Percentiles rank a stretch among this genome's conserved stretches.
Evolutionary conservation across 257 asterid species (phyloP).

Genomic region (Przewalskia tangutica): DNA sequence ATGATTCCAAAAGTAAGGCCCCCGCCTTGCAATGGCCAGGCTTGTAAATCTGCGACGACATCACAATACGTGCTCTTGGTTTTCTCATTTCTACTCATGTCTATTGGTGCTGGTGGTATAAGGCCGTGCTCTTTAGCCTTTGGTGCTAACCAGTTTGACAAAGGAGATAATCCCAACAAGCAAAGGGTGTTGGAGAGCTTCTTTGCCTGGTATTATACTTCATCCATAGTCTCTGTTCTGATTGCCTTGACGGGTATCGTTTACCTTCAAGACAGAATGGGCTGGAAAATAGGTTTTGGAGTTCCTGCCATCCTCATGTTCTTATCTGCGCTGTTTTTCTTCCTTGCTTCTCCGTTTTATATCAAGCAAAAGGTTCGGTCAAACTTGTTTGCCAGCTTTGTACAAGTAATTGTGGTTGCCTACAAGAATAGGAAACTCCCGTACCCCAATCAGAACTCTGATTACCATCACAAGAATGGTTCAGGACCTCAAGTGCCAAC

Average conservation of each 20-base stretch:
- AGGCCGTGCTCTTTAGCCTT: conserved; percentile 59
- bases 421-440: conserved; percentile 30
- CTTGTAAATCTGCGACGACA: conserved; percentile 29
- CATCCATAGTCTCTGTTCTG: conserved; percentile 33
- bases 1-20: conserved; percentile 44
- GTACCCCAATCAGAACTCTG: conserved; percentile 12
- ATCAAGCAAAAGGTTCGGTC: conserved; percentile 22
- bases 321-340: conserved; percentile 27
- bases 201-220: conserved; percentile 63
- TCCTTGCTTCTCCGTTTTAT: conserved; percentile 39
- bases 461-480: conserved; percentile 33
- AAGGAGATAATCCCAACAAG: conserved; percentile 16
- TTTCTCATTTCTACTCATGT: conserved; percentile 40
- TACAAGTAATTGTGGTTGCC: conserved; percentile 36
- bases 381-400: conserved; percentile 37
- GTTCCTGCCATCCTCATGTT: conserved; percentile 50
- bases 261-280: conserved; percentile 50
- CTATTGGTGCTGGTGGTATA: conserved; percentile 69
- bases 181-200: conserved; percentile 35
- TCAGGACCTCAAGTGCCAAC: conserved; percentile 31
- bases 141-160: conserved; percentile 60
- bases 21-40: conserved; percentile 24
- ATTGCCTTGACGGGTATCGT: conserved; percentile 47
- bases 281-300: conserved; percentile 64
- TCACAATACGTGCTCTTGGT: conserved; percentile 27